phyloP scores from a whole-genome alignment of 2,329 filamentous ascomycete genomes.

The Zymoseptoria brevis region DNA sequence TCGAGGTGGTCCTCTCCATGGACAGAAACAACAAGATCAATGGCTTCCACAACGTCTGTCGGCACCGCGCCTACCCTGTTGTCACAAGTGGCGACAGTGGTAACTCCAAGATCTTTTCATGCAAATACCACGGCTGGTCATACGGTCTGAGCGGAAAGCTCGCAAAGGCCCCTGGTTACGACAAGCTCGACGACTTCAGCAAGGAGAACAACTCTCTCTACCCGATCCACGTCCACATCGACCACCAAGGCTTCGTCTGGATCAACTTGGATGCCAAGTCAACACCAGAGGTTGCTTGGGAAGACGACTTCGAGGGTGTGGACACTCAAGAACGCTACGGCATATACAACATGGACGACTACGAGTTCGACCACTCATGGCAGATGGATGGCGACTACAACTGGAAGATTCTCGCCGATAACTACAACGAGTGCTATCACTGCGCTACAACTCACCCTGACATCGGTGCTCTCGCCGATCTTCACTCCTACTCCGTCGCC shows the following conservation, averaged over 20 bases:
- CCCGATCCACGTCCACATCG: conserved; percentile 47
- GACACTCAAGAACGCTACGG: conserved; percentile 41
- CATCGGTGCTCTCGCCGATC: conserved; percentile 49
- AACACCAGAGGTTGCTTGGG: conserved; percentile 43
- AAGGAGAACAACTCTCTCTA: conserved; percentile 50
- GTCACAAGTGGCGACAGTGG: conserved; percentile 44
- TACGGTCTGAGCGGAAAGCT: conserved; percentile 51
- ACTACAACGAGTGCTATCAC: conserved; percentile 62
- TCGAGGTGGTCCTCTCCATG: conserved; percentile 46
- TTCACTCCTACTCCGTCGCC: conserved; percentile 48
- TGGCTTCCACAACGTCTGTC: conserved; percentile 56
- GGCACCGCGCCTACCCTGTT: conserved; percentile 54
- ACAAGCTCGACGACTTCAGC: conserved; percentile 49
- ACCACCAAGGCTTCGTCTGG: conserved; percentile 50
- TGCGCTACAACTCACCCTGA: conserved; percentile 53
- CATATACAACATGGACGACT: conserved; percentile 45
- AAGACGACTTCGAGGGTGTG: conserved; percentile 45
- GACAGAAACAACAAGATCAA: conserved; percentile 48
- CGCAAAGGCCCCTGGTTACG: conserved; percentile 53
- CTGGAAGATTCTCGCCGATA: conserved; percentile 55
- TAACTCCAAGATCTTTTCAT: conserved; percentile 46
- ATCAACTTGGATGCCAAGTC: conserved; percentile 47
- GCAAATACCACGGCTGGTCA: conserved; percentile 57
- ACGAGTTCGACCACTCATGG: conserved; percentile 51
- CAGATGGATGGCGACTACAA: conserved; percentile 51